Evolutionary conservation across 2,329 filamentous ascomycete species (phyloP).

Genomic region (Microsporum ferrugineum): DNA sequence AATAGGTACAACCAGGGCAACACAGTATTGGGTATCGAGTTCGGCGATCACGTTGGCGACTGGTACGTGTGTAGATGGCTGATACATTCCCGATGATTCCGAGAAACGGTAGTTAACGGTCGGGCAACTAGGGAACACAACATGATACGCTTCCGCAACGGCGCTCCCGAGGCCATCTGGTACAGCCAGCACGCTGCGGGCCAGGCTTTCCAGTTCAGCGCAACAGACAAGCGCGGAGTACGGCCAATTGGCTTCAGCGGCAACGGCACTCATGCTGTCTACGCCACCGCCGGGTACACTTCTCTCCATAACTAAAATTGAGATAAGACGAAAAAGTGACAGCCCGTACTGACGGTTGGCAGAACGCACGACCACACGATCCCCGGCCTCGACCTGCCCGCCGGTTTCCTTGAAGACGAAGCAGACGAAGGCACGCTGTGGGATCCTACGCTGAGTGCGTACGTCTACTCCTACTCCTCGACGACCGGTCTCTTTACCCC

Average conservation of each 20-base stretch:
- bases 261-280: constrained; percentile 54
- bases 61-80: constrained; percentile 32
- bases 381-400: constrained; percentile 47
- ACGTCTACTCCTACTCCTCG: constrained; percentile 44
- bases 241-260: constrained; percentile 49
- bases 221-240: constrained; percentile 42
- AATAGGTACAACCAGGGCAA: constrained; percentile 44
- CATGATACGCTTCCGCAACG: constrained; percentile 53
- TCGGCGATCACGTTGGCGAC: constrained; percentile 53
- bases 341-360: background rate
- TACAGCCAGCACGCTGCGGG: constrained; percentile 53
- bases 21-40: constrained; percentile 38
- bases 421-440: constrained; percentile 46
- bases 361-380: constrained; percentile 53
- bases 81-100: background rate
- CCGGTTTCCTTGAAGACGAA: constrained; percentile 44
- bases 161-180: constrained; percentile 46
- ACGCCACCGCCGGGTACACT: constrained; percentile 42
- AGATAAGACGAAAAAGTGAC: background rate
- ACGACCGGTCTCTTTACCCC: constrained; percentile 35
- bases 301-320: background rate
- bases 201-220: constrained; percentile 50
- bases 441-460: constrained; percentile 49
- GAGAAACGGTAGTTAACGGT: background rate
- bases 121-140: constrained; percentile 49